phyloP scores from a whole-genome alignment of 129 eudicot species.

The Erigeron canadensis region DNA sequence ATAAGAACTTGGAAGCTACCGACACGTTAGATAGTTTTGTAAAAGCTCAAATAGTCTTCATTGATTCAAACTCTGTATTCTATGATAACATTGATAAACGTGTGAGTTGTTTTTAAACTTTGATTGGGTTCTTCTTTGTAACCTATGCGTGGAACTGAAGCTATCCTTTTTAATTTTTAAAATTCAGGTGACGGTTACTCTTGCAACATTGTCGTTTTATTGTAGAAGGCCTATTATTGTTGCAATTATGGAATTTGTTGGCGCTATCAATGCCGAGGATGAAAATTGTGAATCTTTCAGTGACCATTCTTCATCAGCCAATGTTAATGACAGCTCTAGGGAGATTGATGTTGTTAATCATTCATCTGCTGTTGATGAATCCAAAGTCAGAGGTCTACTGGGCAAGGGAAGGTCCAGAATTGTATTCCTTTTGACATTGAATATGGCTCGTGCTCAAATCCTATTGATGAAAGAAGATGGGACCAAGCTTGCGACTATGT shows the following conservation, averaged over 20 bases:
- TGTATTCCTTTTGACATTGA: conserved; percentile 57
- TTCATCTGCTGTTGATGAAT: conserved; percentile 51
- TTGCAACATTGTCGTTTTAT: conserved; percentile 86
- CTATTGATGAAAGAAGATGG: conserved; percentile 86
- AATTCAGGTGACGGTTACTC: conserved; percentile 83
- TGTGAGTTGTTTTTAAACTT: conserved; percentile 41
- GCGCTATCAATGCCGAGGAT: conserved; percentile 56
- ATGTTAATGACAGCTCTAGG: conserved; percentile 38
- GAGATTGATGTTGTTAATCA: conserved; percentile 39
- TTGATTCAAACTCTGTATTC: conserved; percentile 68
- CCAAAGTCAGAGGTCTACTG: conserved; percentile 63
- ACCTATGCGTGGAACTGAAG: conserved; percentile 25
- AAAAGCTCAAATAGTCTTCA: conserved; percentile 82
- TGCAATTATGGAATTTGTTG: conserved; percentile 79
- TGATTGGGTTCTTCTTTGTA: neutral
- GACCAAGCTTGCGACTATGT: conserved; percentile 79
- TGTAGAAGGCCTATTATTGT: conserved; percentile 91
- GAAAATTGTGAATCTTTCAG: conserved; percentile 55
- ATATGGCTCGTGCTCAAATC: conserved; percentile 93
- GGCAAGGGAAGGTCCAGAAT: conserved; percentile 94
- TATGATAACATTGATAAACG: conserved; percentile 63
- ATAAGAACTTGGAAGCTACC: conserved; percentile 40
- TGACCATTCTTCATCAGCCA: conserved; percentile 58
- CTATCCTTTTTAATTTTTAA: neutral
- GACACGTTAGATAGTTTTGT: conserved; percentile 84